Conservation (phyloP, 176 grass and related monocot genomes). For the barley (Hordeum vulgare) region DNA sequence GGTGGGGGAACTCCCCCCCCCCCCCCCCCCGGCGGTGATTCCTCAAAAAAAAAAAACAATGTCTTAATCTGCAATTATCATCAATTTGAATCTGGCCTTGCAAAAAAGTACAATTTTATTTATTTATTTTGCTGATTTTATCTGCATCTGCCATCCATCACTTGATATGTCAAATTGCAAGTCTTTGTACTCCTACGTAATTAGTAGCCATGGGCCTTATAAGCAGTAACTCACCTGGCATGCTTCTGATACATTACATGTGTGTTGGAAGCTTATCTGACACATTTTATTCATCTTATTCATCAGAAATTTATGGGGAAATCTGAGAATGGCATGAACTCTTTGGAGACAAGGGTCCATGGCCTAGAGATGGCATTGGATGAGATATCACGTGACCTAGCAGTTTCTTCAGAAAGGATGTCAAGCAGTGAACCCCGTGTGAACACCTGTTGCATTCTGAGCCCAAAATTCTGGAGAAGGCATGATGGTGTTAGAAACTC, state of each 20-base stretch:
- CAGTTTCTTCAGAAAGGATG: constrained; percentile 60
- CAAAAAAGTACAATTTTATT: not conserved
- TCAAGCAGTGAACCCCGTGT: constrained; percentile 54
- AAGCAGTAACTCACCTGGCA: not conserved
- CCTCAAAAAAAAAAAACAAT: too few relatives aligned
- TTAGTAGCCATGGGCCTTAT: not conserved
- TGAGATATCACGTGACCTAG: constrained; percentile 80
- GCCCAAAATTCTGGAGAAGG: constrained; percentile 85
- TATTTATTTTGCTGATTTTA: not conserved
- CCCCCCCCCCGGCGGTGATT: too few relatives aligned
- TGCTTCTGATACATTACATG: not conserved
- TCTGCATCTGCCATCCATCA: not conserved
- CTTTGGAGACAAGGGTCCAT: constrained; percentile 77
- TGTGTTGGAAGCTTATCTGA: constrained; percentile 26
- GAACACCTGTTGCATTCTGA: constrained; percentile 87
- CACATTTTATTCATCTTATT: not conserved
- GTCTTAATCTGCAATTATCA: constrained; percentile 20
- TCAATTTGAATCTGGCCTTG: not conserved
- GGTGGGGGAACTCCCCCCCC: too few relatives aligned
- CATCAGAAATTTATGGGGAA: constrained; percentile 93
- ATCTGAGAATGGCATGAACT: constrained; percentile 80
- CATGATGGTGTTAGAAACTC: constrained; percentile 34
- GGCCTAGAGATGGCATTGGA: constrained; percentile 88
- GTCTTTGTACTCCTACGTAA: not conserved
- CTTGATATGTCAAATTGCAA: not conserved